Base-by-base conservation (phyloP, 805 yeast species). In the Candida koratica region DNA sequence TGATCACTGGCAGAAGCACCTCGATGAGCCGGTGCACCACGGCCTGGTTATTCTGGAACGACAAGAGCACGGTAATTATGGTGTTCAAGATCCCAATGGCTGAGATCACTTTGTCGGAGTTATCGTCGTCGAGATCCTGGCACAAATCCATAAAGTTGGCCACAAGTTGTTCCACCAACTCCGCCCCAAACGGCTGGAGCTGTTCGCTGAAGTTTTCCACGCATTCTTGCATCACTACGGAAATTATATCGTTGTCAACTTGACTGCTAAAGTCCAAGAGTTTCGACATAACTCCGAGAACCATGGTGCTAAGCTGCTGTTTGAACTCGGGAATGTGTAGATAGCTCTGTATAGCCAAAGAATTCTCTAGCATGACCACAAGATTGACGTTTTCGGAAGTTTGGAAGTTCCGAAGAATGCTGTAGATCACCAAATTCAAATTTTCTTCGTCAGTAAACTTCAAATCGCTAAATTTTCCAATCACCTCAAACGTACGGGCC, bases 171-270 rank as follows among this genome's bases (percentile, higher is more conserved):
- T 55, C 53, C 18, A 82, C 74, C 61, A 52, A 64, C 46, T 67
- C 65, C 35, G 53, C 53, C 25, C 95, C 90, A 57, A 85, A 90
- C 12, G 98, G 97, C 38, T 60, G 93, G 47, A 90, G 69, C 58
- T 90, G 94, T 45, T 81, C 84, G 4, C 95, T 73, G 59, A 83
- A 93, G 40, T 75, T 77, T 53, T 89, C 96, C 19, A 90, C 97
- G 55, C 93, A 82, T 50, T 89, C 96, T 66, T 90, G 97, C 82
- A 90, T 87, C 5, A 90, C 96, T 16, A 82, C 84, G 15, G 95
- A 78, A 18, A 93, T 73, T 2, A 88, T 75, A 53, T 93, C 98
- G 39, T 83, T 79, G 51, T 90, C 98, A 45, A 89, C 77, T 40
- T 80, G 79, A 51, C 85, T 81, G 4, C 95, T 80, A 30, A 90